Conservation (phyloP, 2,329 filamentous ascomycete species). For the Thelonectria olida region DNA sequence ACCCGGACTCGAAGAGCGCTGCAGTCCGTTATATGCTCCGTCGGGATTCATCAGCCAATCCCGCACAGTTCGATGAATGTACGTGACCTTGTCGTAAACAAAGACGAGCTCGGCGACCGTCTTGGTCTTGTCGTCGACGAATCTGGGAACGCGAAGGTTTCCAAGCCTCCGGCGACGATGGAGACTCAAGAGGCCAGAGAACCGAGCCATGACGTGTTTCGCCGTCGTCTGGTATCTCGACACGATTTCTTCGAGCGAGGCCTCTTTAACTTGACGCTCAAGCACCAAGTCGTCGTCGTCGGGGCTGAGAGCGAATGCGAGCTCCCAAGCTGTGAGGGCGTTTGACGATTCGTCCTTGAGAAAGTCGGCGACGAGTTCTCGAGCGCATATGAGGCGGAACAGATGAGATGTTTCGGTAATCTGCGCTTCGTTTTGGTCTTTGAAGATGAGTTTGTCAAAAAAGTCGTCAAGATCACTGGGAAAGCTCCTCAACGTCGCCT, state of each 20-base stretch:
- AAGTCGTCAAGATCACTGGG: conserved; percentile 41
- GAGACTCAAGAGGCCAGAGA: conserved; percentile 40
- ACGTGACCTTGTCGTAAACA: conserved; percentile 39
- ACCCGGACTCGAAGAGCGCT: neutral
- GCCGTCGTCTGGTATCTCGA: conserved; percentile 29
- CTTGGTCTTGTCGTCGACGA: conserved; percentile 4
- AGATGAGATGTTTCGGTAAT: conserved; percentile 36
- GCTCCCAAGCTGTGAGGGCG: conserved; percentile 45
- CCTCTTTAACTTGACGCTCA: conserved; percentile 31
- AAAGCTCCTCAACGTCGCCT: conserved; percentile 23
- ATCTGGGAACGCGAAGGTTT: conserved; percentile 25
- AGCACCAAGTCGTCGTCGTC: conserved; percentile 32
- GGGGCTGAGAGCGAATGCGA: conserved; percentile 41
- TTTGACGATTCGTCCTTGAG: conserved; percentile 44
- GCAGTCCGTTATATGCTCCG: conserved; percentile 33
- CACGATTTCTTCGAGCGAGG: conserved; percentile 24
- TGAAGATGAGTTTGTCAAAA: conserved; percentile 44
- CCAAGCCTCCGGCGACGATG: conserved; percentile 28
- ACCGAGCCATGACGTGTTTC: conserved; percentile 26
- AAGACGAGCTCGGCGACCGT: conserved; percentile 6
- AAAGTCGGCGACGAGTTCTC: conserved; percentile 45
- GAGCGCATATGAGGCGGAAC: conserved; percentile 43
- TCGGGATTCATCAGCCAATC: conserved; percentile 43
- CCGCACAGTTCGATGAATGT: conserved; percentile 47
- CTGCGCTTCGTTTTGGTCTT: conserved; percentile 30